Evolutionary conservation across 1,284 basidiomycete genomes (phyloP).

Genomic region (Puccinia polysora): DNA sequence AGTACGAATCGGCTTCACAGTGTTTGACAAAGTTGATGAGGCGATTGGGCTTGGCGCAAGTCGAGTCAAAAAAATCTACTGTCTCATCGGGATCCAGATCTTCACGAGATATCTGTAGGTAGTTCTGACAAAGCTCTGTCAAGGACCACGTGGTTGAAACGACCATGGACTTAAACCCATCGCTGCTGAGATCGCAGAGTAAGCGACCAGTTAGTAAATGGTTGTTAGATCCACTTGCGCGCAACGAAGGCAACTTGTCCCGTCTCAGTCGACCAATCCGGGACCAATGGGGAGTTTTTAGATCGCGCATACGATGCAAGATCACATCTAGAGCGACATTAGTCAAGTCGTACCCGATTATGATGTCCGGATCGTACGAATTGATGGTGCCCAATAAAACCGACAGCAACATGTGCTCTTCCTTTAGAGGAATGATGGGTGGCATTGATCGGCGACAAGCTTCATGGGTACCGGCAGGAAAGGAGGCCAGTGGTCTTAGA

Average conservation of each 20-base stretch:
- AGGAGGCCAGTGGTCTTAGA: conserved; percentile 77
- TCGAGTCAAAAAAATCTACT: conserved; percentile 80
- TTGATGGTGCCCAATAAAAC: conserved; percentile 63
- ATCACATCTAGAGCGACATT: conserved; percentile 88
- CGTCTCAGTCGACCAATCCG: conserved; percentile 86
- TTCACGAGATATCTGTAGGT: conserved; percentile 76
- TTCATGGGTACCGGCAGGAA: conserved; percentile 77
- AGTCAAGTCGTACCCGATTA: conserved; percentile 90
- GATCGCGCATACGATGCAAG: conserved; percentile 81
- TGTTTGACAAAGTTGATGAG: conserved; percentile 84
- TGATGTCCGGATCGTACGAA: conserved; percentile 86
- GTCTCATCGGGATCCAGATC: conserved; percentile 96
- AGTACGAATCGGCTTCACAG: conserved; percentile 88
- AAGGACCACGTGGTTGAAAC: conserved; percentile 94
- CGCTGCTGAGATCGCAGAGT: conserved; percentile 86
- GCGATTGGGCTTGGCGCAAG: conserved; percentile 69
- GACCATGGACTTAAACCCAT: conserved; percentile 94
- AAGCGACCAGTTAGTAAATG: conserved; percentile 79
- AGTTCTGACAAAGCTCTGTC: conserved; percentile 90
- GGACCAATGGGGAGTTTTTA: conserved; percentile 88
- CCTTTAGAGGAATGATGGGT: conserved; percentile 22
- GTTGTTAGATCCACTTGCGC: conserved; percentile 66
- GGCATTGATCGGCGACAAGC: conserved; percentile 24
- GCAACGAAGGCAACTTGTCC: conserved; percentile 73
- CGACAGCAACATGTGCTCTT: conserved; percentile 25